A percentile compares a stretch with the other conserved stretches of the same genome.
phyloP scores from a whole-genome alignment of 2,329 filamentous ascomycete species.

The Ascochyta koolunga region DNA sequence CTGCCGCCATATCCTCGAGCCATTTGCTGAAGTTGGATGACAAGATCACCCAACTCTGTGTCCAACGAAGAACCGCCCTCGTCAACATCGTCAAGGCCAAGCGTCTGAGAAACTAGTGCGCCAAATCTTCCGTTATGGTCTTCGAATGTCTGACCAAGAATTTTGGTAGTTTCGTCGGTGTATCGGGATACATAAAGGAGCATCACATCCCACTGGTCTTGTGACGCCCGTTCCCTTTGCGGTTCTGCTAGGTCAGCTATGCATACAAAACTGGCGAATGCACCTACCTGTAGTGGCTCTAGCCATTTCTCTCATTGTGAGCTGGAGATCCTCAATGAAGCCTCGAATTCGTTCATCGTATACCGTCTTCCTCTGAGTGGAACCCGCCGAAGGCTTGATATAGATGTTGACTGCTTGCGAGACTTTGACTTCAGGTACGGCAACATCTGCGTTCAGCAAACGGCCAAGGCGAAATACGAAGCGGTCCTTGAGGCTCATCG shows the following conservation, averaged over 20 bases:
- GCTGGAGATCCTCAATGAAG: background rate
- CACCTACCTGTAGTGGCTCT: background rate
- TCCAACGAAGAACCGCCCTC: background rate
- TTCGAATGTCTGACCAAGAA: background rate
- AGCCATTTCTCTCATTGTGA: background rate
- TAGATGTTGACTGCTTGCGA: background rate
- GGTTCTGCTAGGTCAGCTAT: conserved; percentile 2
- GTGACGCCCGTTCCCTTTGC: background rate
- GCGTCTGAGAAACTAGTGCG: conserved; percentile 1
- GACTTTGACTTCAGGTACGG: background rate
- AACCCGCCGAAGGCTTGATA: background rate
- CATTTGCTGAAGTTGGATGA: conserved; percentile 7
- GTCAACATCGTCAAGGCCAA: conserved; percentile 9
- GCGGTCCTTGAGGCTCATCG: background rate
- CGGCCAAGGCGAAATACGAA: background rate
- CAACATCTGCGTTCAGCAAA: background rate
- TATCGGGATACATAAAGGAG: background rate
- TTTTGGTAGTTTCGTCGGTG: background rate
- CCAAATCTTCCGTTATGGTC: background rate
- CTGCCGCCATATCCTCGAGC: background rate
- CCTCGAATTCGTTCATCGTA: background rate
- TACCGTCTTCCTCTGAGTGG: background rate
- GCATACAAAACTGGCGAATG: background rate
- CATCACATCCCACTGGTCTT: background rate
- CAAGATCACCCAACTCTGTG: background rate